phyloP scores from a whole-genome alignment of 495 filamentous ascomycete genomes.

The Ramalina intermedia region DNA sequence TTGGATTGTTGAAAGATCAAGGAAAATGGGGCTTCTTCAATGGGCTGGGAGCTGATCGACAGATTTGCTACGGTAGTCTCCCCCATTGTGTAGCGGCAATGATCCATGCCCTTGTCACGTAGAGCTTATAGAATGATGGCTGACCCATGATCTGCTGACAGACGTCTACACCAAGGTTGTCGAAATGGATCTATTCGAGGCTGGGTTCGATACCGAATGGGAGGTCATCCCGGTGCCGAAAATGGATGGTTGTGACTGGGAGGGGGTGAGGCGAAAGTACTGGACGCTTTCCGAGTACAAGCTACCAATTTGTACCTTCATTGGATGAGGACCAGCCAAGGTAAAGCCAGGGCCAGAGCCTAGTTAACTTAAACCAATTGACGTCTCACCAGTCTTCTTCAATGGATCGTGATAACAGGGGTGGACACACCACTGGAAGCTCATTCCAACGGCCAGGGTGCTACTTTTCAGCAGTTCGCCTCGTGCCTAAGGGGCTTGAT shows the following conservation, averaged over 20 bases:
- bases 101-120: no score
- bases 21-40: constrained; percentile 91
- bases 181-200: constrained; percentile 84
- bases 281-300: constrained; percentile 71
- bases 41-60: constrained; percentile 81
- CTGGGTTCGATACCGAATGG: constrained; percentile 83
- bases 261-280: constrained; percentile 73
- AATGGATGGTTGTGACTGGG: constrained; percentile 53
- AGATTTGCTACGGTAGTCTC: constrained; percentile 57
- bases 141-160: no score
- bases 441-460: no score
- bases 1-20: constrained; percentile 45
- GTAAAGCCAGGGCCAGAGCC: no score
- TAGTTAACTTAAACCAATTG: no score
- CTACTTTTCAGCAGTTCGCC: no score
- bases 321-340: constrained; percentile 3
- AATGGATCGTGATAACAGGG: no score
- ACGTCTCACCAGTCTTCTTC: no score
- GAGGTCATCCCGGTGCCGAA: constrained; percentile 58
- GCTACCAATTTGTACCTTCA: constrained; percentile 34
- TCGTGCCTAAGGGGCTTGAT: no score
- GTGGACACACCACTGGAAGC: no score
- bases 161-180: constrained; percentile 84
- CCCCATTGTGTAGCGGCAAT: no score
- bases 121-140: background rate